phyloP scores from a whole-genome alignment of 257 asterid species.

The Parsonsia alboflavescens region DNA sequence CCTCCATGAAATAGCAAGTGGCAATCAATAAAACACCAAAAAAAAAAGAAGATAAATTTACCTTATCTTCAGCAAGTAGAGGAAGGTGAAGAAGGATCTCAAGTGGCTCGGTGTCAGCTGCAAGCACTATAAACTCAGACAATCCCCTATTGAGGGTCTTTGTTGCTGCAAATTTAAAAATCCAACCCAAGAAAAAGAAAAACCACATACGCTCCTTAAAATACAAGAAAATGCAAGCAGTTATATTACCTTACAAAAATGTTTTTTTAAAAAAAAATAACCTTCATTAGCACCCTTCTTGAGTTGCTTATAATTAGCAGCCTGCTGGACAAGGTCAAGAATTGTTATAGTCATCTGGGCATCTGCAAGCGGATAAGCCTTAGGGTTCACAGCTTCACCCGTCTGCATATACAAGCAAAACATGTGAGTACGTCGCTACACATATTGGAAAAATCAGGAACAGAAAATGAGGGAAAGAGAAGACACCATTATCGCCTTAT shows the following conservation, averaged over 20 bases:
- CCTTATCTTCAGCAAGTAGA: conserved; percentile 95
- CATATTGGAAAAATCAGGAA: background rate
- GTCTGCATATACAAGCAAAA: background rate
- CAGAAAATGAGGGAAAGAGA: background rate
- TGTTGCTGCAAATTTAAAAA: conserved; percentile 53
- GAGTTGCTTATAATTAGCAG: conserved; percentile 87
- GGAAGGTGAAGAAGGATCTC: conserved; percentile 95
- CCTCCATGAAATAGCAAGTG: background rate
- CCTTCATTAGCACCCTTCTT: conserved; percentile 99
- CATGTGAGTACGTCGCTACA: background rate
- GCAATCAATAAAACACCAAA: background rate
- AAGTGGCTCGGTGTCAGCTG: conserved; percentile 92
- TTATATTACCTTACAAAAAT: background rate
- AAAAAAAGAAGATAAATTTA: conserved; percentile 1
- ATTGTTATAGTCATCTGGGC: conserved; percentile 73
- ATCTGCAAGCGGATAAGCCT: conserved; percentile 49
- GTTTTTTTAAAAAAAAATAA: background rate
- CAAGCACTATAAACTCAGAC: conserved; percentile 89
- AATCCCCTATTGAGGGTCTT: conserved; percentile 91
- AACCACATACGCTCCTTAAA: background rate
- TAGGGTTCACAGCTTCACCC: conserved; percentile 14
- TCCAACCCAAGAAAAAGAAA: background rate
- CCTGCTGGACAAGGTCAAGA: conserved; percentile 83
- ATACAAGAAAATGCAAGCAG: background rate
- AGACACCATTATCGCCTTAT: background rate